Conservation (phyloP, 75 land plant species). For the Pinus taeda region DNA sequence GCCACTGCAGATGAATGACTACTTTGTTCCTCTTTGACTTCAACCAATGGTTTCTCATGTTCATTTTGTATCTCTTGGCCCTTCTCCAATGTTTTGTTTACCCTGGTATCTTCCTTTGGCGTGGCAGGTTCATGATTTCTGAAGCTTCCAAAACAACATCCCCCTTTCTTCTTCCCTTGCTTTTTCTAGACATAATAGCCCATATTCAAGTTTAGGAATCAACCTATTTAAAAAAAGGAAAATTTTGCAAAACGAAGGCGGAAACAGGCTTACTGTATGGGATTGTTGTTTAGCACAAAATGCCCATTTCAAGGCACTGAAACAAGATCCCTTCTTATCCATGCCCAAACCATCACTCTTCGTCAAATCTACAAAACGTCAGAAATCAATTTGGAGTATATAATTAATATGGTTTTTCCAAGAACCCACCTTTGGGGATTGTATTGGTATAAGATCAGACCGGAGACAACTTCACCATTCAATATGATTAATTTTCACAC, state of each 20-base stretch:
- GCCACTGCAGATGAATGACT: constrained; percentile 60
- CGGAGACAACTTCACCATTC: too few relatives aligned
- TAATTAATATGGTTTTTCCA: neutral
- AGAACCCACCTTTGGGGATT: neutral
- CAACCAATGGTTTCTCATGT: neutral
- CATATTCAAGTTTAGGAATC: neutral
- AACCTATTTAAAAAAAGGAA: neutral
- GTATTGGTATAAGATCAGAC: too few relatives aligned
- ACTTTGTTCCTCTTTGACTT: constrained; percentile 21
- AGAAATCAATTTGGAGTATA: neutral
- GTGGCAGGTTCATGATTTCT: neutral
- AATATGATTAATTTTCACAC: too few relatives aligned
- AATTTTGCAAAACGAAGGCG: neutral
- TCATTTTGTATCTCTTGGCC: neutral
- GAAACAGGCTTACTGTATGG: neutral
- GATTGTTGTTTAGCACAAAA: neutral
- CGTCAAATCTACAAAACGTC: constrained; percentile 1
- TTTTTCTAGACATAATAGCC: neutral
- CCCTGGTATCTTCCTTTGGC: constrained; percentile 1
- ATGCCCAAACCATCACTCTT: neutral
- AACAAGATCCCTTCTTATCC: constrained; percentile 1
- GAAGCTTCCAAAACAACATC: neutral
- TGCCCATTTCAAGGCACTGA: neutral
- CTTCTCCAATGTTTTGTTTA: neutral
- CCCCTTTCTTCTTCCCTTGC: neutral